phyloP scores from a whole-genome alignment of 2,329 filamentous ascomycete species.

The Pyricularia sp. region DNA sequence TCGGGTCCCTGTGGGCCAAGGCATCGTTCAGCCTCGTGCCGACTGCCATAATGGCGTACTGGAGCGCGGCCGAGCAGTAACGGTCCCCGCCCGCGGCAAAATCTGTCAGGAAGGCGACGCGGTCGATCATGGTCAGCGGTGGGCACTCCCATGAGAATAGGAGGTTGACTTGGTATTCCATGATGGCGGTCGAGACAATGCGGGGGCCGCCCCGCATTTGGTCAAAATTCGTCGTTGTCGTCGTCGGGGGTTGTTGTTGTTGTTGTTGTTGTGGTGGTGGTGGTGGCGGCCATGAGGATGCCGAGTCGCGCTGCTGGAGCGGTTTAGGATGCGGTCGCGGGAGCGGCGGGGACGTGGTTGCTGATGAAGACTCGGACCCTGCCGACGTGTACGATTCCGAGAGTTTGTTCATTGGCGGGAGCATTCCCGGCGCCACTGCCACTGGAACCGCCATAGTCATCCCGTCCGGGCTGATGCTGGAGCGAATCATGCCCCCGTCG shows the following conservation, averaged over 20 bases:
- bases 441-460: background rate
- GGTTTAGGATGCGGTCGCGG: background rate
- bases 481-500: background rate
- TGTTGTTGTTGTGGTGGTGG: no score
- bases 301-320: background rate
- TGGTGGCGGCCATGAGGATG: background rate
- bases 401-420: background rate
- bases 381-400: background rate
- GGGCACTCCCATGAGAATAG: constrained; percentile 38
- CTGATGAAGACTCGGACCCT: background rate
- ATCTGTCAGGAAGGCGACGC: constrained; percentile 31
- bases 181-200: background rate
- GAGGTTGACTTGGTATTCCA: constrained; percentile 10
- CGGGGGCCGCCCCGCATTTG: background rate
- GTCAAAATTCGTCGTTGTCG: no score
- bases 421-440: background rate
- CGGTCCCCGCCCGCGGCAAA: constrained; percentile 27
- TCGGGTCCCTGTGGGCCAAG: background rate
- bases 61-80: constrained; percentile 30
- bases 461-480: background rate
- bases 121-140: constrained; percentile 35
- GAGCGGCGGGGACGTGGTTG: background rate
- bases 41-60: constrained; percentile 24
- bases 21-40: background rate
- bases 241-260: no score